Conservation (phyloP, 805 yeast species). For the Schwanniomyces vanrijiae region DNA sequence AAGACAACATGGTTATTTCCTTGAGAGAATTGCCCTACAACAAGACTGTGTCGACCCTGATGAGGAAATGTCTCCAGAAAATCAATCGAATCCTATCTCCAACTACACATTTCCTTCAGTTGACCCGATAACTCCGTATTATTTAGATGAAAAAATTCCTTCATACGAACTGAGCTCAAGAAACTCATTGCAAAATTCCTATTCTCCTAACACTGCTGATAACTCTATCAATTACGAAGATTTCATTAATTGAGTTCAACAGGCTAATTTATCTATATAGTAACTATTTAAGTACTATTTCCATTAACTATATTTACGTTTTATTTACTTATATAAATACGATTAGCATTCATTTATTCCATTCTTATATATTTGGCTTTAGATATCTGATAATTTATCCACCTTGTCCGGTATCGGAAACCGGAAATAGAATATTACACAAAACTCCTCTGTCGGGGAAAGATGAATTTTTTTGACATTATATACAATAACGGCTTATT, state of each 20-base stretch:
- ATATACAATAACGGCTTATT: neutral
- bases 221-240: neutral
- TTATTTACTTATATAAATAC: too few species aligned
- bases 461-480: neutral
- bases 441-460: neutral
- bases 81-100: neutral
- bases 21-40: slow-evolving; percentile 38
- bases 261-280: neutral
- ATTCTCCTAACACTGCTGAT: neutral
- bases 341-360: neutral
- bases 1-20: slow-evolving; percentile 14
- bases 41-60: slow-evolving; percentile 33
- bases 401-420: neutral
- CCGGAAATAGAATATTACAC: neutral
- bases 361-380: neutral
- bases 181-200: neutral
- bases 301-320: too few species aligned
- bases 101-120: neutral
- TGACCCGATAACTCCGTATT: neutral
- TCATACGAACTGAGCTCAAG: neutral
- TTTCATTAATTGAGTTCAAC: neutral
- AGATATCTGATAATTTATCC: neutral
- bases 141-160: neutral
- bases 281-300: neutral
- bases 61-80: neutral